Conservation (phyloP, 805 yeast genomes). For the Nakazawaea laoshanensis region DNA sequence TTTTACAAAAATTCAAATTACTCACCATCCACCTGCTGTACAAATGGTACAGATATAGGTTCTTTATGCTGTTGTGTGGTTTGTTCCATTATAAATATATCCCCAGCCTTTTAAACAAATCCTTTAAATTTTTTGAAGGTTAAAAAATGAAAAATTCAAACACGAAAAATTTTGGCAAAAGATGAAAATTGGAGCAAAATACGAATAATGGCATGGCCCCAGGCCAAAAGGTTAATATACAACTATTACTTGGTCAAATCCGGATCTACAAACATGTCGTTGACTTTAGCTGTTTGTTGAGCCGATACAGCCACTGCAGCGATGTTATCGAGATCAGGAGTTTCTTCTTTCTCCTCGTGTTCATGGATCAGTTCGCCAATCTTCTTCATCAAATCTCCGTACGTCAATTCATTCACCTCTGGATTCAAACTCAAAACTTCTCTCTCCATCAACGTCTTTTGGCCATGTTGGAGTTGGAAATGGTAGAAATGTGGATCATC, state of each 20-base stretch:
- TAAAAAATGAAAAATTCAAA: too few relatives aligned
- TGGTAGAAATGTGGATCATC: slow-evolving; percentile 2
- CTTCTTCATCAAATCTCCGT: slow-evolving; percentile 6
- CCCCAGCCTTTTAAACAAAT: too few relatives aligned
- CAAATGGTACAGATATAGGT: slow-evolving; percentile 5
- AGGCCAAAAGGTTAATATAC: too few relatives aligned
- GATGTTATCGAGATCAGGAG: slow-evolving; percentile 6
- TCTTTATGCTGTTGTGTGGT: slow-evolving; percentile 1
- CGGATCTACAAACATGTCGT: slow-evolving; percentile 9
- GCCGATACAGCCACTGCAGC: slow-evolving; percentile 9
- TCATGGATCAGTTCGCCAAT: neutral
- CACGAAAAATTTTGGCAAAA: too few relatives aligned
- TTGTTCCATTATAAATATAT: too few relatives aligned
- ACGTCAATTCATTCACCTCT: slow-evolving; percentile 4
- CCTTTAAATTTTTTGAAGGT: too few relatives aligned
- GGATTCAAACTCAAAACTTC: slow-evolving; percentile 2
- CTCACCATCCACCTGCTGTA: slow-evolving; percentile 10
- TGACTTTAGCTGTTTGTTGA: slow-evolving; percentile 2
- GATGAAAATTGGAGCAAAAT: too few relatives aligned
- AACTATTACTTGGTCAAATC: slow-evolving; percentile 8
- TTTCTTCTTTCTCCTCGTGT: neutral
- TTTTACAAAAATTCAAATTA: neutral
- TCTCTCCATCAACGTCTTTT: slow-evolving; percentile 1
- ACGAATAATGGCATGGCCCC: too few relatives aligned
- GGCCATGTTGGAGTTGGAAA: slow-evolving; percentile 3